phyloP scores from a whole-genome alignment of 306 rosid genomes.

The Begonia masoniana region DNA sequence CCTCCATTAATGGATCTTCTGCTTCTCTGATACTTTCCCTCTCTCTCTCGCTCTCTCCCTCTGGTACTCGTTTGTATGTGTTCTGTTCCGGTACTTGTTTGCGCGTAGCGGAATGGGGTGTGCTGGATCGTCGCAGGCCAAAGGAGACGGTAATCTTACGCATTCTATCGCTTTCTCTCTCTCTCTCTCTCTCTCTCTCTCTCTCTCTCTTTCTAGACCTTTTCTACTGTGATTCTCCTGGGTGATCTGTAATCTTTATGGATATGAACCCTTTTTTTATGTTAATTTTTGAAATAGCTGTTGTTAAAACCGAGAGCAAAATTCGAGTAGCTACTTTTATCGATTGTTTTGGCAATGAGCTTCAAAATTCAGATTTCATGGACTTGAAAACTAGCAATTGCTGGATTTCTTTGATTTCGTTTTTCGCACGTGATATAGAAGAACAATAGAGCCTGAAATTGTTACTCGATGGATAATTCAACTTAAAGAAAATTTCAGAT shows the following conservation, averaged over 20 bases:
- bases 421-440: too few relatives aligned
- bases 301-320: neutral
- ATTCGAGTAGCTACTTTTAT: too few relatives aligned
- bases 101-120: slow-evolving; percentile 55
- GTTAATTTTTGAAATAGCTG: neutral
- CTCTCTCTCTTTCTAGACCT: neutral
- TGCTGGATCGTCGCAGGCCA: slow-evolving; percentile 76
- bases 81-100: neutral
- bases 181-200: neutral
- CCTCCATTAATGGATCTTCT: slow-evolving; percentile 18
- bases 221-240: neutral
- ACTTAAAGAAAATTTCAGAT: too few relatives aligned
- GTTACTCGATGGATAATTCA: too few relatives aligned
- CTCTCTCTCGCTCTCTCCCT: neutral
- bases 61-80: neutral
- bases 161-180: slow-evolving; percentile 1
- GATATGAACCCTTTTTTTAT: slow-evolving; percentile 3
- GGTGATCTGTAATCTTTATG: neutral
- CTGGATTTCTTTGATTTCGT: too few relatives aligned
- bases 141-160: slow-evolving; percentile 53
- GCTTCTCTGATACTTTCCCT: neutral
- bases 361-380: too few relatives aligned
- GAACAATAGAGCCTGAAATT: too few relatives aligned
- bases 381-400: too few relatives aligned
- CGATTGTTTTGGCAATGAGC: too few relatives aligned